Base-by-base conservation (phyloP, 1,284 basidiomycete genomes). In the Microstroma glucosiphilum region DNA sequence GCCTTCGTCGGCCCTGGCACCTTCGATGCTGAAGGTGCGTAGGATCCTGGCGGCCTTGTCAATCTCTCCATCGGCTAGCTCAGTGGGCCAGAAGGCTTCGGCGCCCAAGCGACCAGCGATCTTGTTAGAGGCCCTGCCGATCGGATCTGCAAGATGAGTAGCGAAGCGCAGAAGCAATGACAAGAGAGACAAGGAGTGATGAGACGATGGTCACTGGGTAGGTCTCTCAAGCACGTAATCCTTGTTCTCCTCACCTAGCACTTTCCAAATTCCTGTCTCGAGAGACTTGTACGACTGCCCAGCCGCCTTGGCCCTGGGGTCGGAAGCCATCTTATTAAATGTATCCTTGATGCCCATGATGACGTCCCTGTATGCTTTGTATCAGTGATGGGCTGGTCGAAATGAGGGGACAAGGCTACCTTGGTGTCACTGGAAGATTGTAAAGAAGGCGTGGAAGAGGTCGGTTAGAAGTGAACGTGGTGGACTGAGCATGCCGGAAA, bases 31-130 rank as follows among this genome's bases (percentile, higher is more conserved):
- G 57, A 78, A 78, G 19, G 73, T 74, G 40, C 64, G 63, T 11
- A 78, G 58, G 58, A 77, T 78, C 1, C 76, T 64, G 11, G 75
- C 76, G 2, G 71, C 72, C 60, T 78, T 78, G 62, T 74, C 72
- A 53, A 71, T 65, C 43, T 78, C 76, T 19, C 60, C 60, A 9
- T 69, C 60, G 19, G 57, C 65, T 9, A 76, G 63, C 43, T 67
- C 60, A 0, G 69, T 75, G 13, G 76, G 76, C 69, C 71, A 78
- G 64, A 78, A 78, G 4, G 68, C 66, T 59, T 78, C 75, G 26
- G 70, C 68, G 43, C 76, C 76, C 8, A 73, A 57, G 58, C 68
- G 69, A 25, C 68, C 70, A 9, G 65, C 66, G 13, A 65, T 63
- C 8, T 62, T 61, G 58, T 75, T 74, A 48, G 67, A 19, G n/a